Conservation (phyloP, 345 rosid species). For the Garcia nutans region DNA sequence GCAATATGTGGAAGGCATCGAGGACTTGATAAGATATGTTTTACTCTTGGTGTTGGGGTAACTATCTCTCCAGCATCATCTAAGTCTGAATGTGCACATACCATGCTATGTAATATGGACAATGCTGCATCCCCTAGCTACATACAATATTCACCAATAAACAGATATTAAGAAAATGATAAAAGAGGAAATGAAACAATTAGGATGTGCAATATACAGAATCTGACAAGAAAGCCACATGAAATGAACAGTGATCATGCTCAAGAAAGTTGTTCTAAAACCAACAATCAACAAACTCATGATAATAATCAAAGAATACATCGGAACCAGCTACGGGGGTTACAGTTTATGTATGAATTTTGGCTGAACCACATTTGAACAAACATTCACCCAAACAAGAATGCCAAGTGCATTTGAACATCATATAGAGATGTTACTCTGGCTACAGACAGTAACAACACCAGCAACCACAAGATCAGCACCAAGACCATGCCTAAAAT, state of each 20-base stretch:
- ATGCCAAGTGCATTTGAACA: background rate
- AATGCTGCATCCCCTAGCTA: slow-evolving; percentile 96
- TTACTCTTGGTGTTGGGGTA: slow-evolving; percentile 98
- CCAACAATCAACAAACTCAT: background rate
- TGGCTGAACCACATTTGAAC: background rate
- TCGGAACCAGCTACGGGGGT: background rate
- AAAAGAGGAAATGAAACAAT: background rate
- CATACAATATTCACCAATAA: slow-evolving; percentile 22
- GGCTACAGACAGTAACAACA: background rate
- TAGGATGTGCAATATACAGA: background rate
- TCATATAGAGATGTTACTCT: background rate
- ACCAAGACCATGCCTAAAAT: background rate
- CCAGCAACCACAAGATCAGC: slow-evolving; percentile 14
- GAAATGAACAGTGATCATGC: background rate
- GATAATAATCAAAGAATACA: background rate
- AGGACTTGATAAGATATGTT: slow-evolving; percentile 85
- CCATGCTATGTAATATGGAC: slow-evolving; percentile 95
- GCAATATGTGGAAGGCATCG: slow-evolving; percentile 99
- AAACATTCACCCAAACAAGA: background rate
- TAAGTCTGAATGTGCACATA: slow-evolving; percentile 94
- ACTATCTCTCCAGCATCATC: slow-evolving; percentile 99
- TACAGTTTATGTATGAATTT: background rate
- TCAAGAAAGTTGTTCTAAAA: background rate
- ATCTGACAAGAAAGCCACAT: background rate
- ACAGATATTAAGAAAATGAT: background rate